Conservation (phyloP, 192 early-diverging fungal species). For the Geranomyces michiganensis region DNA sequence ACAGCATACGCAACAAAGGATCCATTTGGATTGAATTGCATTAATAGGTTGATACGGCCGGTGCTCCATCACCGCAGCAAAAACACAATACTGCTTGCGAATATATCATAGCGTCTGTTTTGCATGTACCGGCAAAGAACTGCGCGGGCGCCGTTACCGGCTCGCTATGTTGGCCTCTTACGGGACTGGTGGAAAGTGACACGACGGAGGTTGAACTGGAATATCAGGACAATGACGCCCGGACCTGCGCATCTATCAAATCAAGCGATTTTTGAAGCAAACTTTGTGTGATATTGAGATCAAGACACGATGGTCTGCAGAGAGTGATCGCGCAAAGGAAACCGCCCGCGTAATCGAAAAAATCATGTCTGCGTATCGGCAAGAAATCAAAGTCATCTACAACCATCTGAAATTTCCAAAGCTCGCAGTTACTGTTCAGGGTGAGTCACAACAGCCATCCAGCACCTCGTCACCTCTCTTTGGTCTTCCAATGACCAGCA, state of each 20-base stretch:
- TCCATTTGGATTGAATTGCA: too few species aligned
- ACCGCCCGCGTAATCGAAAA: conserved; percentile 19
- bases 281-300: neutral
- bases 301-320: conserved; percentile 7
- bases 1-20: too few species aligned
- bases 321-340: neutral
- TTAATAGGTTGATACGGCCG: too few species aligned
- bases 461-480: too few species aligned
- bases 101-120: too few species aligned
- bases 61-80: too few species aligned
- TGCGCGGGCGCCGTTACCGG: neutral
- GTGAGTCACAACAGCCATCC: neutral
- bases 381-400: conserved; percentile 5
- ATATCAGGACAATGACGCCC: neutral
- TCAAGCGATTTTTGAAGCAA: neutral
- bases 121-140: neutral
- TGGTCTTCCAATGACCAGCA: too few species aligned
- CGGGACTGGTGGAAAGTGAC: neutral
- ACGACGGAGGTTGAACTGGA: neutral
- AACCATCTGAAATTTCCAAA: conserved; percentile 6
- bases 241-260: conserved; percentile 7
- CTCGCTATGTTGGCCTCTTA: conserved; percentile 6
- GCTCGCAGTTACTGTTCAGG: conserved; percentile 6
- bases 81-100: too few species aligned
- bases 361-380: conserved; percentile 5